These are phyloP conservation scores for Pythium plurisporium DNA, from an alignment of 352 stramenopile species.

Conservation along the genomic window DNA sequence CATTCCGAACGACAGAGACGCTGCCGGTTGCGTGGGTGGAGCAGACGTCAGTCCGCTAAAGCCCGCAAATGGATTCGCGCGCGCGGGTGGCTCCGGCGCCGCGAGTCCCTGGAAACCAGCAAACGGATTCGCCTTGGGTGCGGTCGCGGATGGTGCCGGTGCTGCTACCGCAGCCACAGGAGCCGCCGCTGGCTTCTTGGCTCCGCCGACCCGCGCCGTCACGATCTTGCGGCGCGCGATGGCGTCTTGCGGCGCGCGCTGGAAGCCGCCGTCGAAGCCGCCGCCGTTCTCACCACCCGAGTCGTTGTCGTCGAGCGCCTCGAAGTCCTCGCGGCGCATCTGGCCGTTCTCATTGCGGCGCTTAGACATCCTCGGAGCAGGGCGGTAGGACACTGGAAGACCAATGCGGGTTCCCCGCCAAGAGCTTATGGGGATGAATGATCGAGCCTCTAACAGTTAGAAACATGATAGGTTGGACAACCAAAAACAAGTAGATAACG, in stretches of 20 bases:
- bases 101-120: constrained; percentile 59
- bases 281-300: constrained; percentile 8
- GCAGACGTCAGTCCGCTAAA: constrained; percentile 24
- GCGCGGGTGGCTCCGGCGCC: constrained; percentile 3
- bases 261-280: constrained; percentile 52
- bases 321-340: constrained; percentile 84
- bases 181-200: constrained; percentile 20
- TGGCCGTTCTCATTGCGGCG: constrained; percentile 81
- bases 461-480: neutral
- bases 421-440: neutral
- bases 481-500: neutral
- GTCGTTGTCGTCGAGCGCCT: constrained; percentile 39
- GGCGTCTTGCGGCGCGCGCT: constrained; percentile 58
- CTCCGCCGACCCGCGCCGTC: constrained; percentile 36
- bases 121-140: constrained; percentile 50
- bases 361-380: constrained; percentile 56
- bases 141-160: constrained; percentile 6
- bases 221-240: constrained; percentile 81
- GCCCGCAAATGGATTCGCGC: constrained; percentile 28
- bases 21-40: constrained; percentile 4
- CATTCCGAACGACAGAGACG: neutral
- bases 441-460: constrained; percentile 2
- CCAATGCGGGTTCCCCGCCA: constrained; percentile 10
- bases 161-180: constrained; percentile 5
- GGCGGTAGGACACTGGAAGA: neutral